These are phyloP conservation scores for Castanospermum australe DNA, from an alignment of 306 rosid genomes.

Conservation along the genomic window DNA sequence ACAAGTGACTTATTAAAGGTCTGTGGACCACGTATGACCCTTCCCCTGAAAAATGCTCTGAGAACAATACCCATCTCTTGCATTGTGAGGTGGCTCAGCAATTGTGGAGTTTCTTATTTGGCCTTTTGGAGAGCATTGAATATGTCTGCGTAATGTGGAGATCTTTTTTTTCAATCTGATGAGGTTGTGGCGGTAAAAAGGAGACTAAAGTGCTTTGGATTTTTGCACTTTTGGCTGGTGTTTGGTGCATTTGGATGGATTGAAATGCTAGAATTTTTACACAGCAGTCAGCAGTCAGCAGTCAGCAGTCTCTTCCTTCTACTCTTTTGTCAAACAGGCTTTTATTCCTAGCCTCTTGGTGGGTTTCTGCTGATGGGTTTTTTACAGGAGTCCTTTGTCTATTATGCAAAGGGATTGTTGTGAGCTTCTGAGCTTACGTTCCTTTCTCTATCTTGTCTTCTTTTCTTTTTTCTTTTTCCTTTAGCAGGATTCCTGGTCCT, in stretches of 20 bases:
- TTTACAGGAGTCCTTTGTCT: neutral
- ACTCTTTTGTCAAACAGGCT: neutral
- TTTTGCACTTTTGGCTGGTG: neutral
- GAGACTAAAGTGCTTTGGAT: neutral
- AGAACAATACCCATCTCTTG: too few relatives aligned
- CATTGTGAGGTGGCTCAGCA: too few relatives aligned
- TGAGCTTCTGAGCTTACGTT: neutral
- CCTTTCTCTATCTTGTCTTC: neutral
- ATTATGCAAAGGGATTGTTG: neutral
- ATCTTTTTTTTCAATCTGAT: neutral
- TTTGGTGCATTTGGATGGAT: neutral
- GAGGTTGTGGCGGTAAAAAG: neutral
- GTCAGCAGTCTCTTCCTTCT: neutral
- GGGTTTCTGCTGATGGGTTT: neutral
- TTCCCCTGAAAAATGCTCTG: too few relatives aligned
- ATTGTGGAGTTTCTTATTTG: too few relatives aligned
- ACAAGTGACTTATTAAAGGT: too few relatives aligned
- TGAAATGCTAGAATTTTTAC: neutral
- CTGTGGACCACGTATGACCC: too few relatives aligned
- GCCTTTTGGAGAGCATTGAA: too few relatives aligned
- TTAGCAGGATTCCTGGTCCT: neutral
- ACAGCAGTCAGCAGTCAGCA: too few relatives aligned
- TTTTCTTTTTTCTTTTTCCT: neutral
- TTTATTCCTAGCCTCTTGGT: slow-evolving; percentile 2
- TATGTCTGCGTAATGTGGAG: neutral